Conservation (phyloP, 495 filamentous ascomycete genomes). For the Xylaria palmicola region DNA sequence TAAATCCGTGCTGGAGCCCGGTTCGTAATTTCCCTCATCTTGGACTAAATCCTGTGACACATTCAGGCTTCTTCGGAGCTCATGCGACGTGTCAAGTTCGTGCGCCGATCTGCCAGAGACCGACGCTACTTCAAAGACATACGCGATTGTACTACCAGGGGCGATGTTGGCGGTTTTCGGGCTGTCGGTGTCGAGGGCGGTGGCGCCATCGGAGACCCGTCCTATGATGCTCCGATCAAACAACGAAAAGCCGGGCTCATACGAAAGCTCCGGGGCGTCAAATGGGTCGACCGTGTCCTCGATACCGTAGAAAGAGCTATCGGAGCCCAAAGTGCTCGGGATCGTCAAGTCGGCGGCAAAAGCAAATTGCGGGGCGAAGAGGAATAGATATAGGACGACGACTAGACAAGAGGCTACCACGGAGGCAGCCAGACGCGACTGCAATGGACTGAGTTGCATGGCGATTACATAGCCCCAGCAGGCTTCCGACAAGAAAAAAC, state of each 20-base stretch:
- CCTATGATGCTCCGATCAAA: slow-evolving; percentile 63
- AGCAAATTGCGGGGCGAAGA: slow-evolving; percentile 57
- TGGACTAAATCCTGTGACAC: slow-evolving; percentile 18
- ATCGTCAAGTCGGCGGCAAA: slow-evolving; percentile 54
- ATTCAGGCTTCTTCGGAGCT: slow-evolving; percentile 23
- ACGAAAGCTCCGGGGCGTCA: slow-evolving; percentile 30
- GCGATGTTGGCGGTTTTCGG: slow-evolving; percentile 53
- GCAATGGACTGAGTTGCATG: slow-evolving; percentile 66
- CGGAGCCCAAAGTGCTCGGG: slow-evolving; percentile 32
- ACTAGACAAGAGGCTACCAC: slow-evolving; percentile 56
- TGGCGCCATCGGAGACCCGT: slow-evolving; percentile 49
- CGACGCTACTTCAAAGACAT: slow-evolving; percentile 34
- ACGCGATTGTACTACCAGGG: slow-evolving; percentile 50
- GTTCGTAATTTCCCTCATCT: slow-evolving; percentile 1
- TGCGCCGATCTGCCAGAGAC: slow-evolving; percentile 21
- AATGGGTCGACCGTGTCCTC: slow-evolving; percentile 26
- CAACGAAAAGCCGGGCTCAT: slow-evolving; percentile 59
- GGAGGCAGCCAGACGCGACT: slow-evolving; percentile 68
- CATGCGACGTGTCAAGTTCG: slow-evolving; percentile 7
- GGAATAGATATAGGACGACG: slow-evolving; percentile 53
- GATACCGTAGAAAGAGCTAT: slow-evolving; percentile 24
- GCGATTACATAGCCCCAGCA: slow-evolving; percentile 37
- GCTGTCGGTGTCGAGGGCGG: slow-evolving; percentile 62
- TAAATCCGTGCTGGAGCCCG: slow-evolving; percentile 17
- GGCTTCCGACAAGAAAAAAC: slow-evolving; percentile 21